Percentiles rank a stretch among this genome's conserved stretches.
phyloP scores from a whole-genome alignment of 2,329 filamentous ascomycete species.

The Stachybotrys elegans region DNA sequence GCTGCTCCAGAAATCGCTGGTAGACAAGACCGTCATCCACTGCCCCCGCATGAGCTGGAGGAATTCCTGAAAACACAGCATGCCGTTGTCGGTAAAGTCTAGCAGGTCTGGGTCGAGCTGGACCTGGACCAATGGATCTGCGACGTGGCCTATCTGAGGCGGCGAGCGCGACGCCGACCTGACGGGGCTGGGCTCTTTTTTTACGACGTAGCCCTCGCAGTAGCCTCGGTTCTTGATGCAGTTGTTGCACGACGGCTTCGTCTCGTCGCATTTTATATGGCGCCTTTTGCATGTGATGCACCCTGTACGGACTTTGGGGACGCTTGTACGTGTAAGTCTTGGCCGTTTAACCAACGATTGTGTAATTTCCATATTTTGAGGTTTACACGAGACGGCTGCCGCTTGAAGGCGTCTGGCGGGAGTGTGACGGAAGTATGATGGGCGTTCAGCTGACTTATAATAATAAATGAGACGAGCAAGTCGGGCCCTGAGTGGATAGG shows the following conservation, averaged over 20 bases:
- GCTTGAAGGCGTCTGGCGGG: background rate
- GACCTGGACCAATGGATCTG: background rate
- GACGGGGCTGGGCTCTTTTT: background rate
- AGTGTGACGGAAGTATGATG: background rate
- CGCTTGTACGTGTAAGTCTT: background rate
- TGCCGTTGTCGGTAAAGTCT: background rate
- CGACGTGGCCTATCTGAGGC: background rate
- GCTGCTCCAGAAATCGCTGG: background rate
- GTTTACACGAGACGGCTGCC: background rate
- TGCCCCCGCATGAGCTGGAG: background rate
- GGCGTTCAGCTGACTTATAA: background rate
- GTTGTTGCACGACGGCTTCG: background rate
- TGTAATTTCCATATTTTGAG: background rate
- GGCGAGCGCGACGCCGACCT: background rate
- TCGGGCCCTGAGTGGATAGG: background rate
- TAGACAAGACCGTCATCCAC: background rate
- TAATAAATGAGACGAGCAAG: too few species aligned
- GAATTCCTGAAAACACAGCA: background rate
- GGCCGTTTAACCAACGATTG: too few species aligned
- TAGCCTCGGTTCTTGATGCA: background rate
- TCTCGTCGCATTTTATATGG: background rate
- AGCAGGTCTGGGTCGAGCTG: background rate
- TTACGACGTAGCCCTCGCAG: background rate
- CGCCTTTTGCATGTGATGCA: background rate
- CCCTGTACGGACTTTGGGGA: background rate